Conservation (phyloP, 2,329 filamentous ascomycete genomes). For the Aureobasidium musti region DNA sequence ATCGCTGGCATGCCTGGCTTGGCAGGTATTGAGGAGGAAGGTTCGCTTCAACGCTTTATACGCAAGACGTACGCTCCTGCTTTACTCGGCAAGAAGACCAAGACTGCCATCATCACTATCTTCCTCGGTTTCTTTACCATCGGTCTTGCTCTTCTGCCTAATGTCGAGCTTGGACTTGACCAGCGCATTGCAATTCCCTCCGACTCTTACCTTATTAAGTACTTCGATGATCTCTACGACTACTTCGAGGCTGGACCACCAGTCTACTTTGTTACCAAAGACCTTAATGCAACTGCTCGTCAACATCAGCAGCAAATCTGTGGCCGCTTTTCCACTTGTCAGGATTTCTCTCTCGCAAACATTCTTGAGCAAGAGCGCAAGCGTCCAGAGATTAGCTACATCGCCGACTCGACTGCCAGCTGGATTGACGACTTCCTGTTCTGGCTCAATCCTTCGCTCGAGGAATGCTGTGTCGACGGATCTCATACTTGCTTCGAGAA, state of each 20-base stretch:
- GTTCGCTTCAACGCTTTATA: slow-evolving; percentile 80
- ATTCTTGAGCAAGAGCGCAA: slow-evolving; percentile 94
- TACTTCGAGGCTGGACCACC: slow-evolving; percentile 92
- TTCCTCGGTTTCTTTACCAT: slow-evolving; percentile 89
- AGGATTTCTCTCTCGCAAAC: slow-evolving; percentile 80
- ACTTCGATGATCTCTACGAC: slow-evolving; percentile 92
- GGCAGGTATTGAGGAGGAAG: slow-evolving; percentile 75
- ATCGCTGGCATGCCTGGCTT: slow-evolving; percentile 64
- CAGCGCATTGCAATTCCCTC: slow-evolving; percentile 92
- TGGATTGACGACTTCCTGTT: slow-evolving; percentile 97
- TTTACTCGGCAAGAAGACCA: slow-evolving; percentile 77
- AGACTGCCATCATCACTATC: slow-evolving; percentile 71
- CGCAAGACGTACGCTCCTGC: slow-evolving; percentile 83
- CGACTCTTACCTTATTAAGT: slow-evolving; percentile 91
- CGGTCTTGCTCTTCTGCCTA: slow-evolving; percentile 79
- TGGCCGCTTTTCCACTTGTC: slow-evolving; percentile 85
- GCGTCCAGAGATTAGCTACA: slow-evolving; percentile 81
- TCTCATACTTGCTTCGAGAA: slow-evolving; percentile 72
- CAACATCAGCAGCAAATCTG: slow-evolving; percentile 82
- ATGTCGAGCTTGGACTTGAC: slow-evolving; percentile 83
- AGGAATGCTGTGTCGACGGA: slow-evolving; percentile 69
- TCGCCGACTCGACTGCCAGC: slow-evolving; percentile 83
- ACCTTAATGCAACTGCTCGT: slow-evolving; percentile 75
- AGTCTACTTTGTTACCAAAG: slow-evolving; percentile 90
- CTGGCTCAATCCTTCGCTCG: slow-evolving; percentile 88